These are phyloP conservation scores for Plasmodium gonderi DNA, from an alignment of 169 alveolate genomes.

Conservation along the genomic window DNA sequence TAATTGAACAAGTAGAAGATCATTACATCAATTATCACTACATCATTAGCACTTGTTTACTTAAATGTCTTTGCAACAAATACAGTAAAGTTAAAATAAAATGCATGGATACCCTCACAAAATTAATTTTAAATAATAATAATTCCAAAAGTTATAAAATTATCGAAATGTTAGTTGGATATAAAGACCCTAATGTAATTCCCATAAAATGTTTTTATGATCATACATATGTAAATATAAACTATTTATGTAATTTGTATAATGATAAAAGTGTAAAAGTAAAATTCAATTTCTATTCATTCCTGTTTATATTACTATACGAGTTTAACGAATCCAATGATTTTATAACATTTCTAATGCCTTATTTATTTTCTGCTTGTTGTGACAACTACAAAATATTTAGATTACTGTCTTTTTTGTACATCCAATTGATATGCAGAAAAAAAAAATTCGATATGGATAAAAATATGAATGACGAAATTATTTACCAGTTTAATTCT, in stretches of 20 bases:
- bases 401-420: slow-evolving; percentile 35
- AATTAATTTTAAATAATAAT: slow-evolving; percentile 31
- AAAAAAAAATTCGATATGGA: slow-evolving; percentile 6
- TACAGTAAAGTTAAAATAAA: slow-evolving; percentile 44
- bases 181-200: slow-evolving; percentile 50
- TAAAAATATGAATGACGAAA: slow-evolving; percentile 45
- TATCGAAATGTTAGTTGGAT: slow-evolving; percentile 70
- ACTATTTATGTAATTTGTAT: slow-evolving; percentile 39
- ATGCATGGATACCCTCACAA: slow-evolving; percentile 20
- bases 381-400: slow-evolving; percentile 50
- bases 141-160: slow-evolving; percentile 47
- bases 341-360: slow-evolving; percentile 26
- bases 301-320: slow-evolving; percentile 28
- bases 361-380: slow-evolving; percentile 52
- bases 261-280: slow-evolving; percentile 59
- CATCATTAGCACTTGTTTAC: slow-evolving; percentile 30
- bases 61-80: slow-evolving; percentile 54
- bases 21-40: slow-evolving; percentile 25
- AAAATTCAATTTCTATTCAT: slow-evolving; percentile 39
- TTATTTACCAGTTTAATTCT: slow-evolving; percentile 33
- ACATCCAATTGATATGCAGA: slow-evolving; percentile 22
- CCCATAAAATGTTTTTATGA: slow-evolving; percentile 69
- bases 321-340: slow-evolving; percentile 45
- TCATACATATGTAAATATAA: slow-evolving; percentile 28
- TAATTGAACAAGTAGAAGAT: slow-evolving; percentile 13